Conservation (phyloP, 2,329 filamentous ascomycete genomes). For the Xylaria sp. region DNA sequence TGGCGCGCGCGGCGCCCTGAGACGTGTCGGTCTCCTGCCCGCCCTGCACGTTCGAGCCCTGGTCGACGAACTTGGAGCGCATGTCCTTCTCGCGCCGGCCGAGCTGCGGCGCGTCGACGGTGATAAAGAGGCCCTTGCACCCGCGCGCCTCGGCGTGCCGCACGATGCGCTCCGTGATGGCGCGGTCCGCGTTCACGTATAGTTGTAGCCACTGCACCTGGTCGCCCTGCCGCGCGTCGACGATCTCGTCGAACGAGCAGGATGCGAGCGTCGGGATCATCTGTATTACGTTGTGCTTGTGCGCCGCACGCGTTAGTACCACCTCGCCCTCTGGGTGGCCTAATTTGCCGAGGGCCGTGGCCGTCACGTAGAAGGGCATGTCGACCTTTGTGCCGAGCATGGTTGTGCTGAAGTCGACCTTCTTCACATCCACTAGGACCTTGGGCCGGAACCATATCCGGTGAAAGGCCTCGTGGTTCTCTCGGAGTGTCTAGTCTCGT, state of each 20-base stretch:
- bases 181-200: conserved; percentile 95
- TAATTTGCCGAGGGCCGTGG: conserved; percentile 94
- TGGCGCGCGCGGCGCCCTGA: conserved; percentile 93
- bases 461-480: conserved; percentile 96
- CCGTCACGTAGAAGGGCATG: conserved; percentile 96
- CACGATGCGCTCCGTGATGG: conserved; percentile 89
- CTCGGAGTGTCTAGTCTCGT: conserved; percentile 78
- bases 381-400: conserved; percentile 90
- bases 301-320: conserved; percentile 83
- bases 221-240: conserved; percentile 81
- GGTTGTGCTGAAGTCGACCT: conserved; percentile 86
- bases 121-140: conserved; percentile 97
- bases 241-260: conserved; percentile 96
- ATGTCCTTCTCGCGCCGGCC: conserved; percentile 97
- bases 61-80: conserved; percentile 89
- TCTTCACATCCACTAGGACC: conserved; percentile 88
- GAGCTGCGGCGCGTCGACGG: conserved; percentile 95
- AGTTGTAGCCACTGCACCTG: conserved; percentile 98
- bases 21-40: conserved; percentile 82
- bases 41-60: conserved; percentile 83
- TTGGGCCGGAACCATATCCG: conserved; percentile 96
- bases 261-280: conserved; percentile 99
- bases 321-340: conserved; percentile 96
- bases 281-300: conserved; percentile 90
- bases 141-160: conserved; percentile 90